Base-by-base conservation (phyloP, 2,329 filamentous ascomycete genomes). In the Colletotrichum tropicicola region DNA sequence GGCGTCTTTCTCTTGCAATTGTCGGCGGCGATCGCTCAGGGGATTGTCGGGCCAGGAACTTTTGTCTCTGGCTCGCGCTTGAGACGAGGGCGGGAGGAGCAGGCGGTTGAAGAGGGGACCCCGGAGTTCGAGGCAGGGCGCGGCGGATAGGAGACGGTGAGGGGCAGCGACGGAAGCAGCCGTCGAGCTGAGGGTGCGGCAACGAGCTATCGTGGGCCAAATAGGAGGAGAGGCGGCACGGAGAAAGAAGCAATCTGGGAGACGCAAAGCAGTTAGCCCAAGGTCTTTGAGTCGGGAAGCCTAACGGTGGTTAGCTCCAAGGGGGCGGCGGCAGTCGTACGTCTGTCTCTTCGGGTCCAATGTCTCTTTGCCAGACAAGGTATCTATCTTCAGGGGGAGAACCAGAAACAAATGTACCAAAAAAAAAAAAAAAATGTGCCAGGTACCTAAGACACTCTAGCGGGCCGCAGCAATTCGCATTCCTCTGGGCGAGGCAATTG, bases 261-360 rank as follows among this genome's bases (percentile, higher is more conserved):
- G n/a, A 28, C n/a, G 10, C 9, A 28, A 28, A 15, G 8, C 23
- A n/a, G 48, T 65, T 56, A 65, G 57, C 62, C 28, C 21, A 27
- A 54, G 28, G 27, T 43, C 21, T 48, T 62, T 17, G 28, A 35
- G 32, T 59, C 27, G 60, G 56, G 41, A 39, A 19, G 49, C 49
- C 55, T 49, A 65, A 65, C 61, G 61, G 61, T 44, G 43, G 57
- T 30, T 65, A 60, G 57, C 28, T 45, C 57, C 35, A 55, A 41
- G 39, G 55, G 25, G 39, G 37, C 35, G 55, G 3, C n/a, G 57
- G 43, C 17, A 51, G 23, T 51, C 61, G 35, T 61, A 65, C 61
- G 41, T 63, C 13, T 43, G 53, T 35, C 39, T 35, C 30, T 13
- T 23, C 39, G 4, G 15, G 49, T 41, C 30, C 37, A 17, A 8